Base-by-base conservation (phyloP, 257 asterid species). In the Solanum commersonii region DNA sequence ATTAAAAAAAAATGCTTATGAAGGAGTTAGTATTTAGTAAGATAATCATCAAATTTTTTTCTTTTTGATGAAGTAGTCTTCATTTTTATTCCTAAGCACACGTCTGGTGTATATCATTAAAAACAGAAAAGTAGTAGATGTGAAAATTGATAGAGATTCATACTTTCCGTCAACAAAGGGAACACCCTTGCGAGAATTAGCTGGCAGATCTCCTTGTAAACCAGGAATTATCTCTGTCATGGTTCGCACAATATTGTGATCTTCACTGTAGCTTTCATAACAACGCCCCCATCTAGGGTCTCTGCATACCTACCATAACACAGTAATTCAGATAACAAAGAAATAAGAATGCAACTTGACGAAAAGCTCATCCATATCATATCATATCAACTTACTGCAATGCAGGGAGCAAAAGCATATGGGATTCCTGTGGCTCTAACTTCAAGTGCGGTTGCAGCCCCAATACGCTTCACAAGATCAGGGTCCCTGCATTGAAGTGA, bases 211-310 rank as follows among this genome's bases (percentile, higher is more conserved):
- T 72, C 93, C 93, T 88, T 91, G 93, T 29, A 91, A 85, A 27
- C 93, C 93, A 63, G 87, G 72, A 2, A 91, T 87, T 12, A 88
- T 12, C 31, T 88, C 89, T 23, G 92, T 90, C 93, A 90, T 91
- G 22, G 42, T 6, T 22, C 82, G 87, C 23, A 91, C 93, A 87
- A 91, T 84, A 8, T 23, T 79, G 23, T 74, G 89, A 87, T 91
- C 92, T 34, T 91, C 93, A 6, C 93, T 91, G 37, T 78, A 91
- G 87, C 93, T 91, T 90, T 91, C 93, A 13, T 87, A 90, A 76
- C 93, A 91, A 29, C 93, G 84, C 7, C 93, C 93, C 93, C 93
- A 90, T n/a, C 90, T 88, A n/a, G 90, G 90, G 77, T 88, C 90
- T 46, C 90, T 83, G 44, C 90, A 88, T 37, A 88, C 90, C 90